Base-by-base conservation (phyloP, 352 stramenopile species). In the Phytophthora sp. region DNA sequence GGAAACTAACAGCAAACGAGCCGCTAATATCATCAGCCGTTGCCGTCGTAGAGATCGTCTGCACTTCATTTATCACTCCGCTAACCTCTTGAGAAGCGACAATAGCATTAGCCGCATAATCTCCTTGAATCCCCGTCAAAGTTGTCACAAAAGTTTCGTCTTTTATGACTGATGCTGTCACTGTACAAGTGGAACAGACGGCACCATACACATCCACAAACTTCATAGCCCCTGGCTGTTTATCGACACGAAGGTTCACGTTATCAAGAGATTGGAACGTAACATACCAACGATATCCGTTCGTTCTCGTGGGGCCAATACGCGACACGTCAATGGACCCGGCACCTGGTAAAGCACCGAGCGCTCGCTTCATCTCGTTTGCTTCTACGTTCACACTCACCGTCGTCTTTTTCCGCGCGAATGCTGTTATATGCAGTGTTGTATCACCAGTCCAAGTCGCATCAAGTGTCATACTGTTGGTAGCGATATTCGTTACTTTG, bases 1-100 rank as follows among this genome's bases (percentile, higher is more conserved):
- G 76, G 30, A 94, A 94, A n/a, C 89, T 90, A 6, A 92, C 45
- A 3, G 66, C 44, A 53, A 94, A 90, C 12, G 79, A 80, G 4
- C 86, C 86, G 7, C 64, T 63, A 12, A 94, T 68, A 21, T 90
- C 73, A 12, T 82, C 50, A 9, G 58, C 53, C 3, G 38, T 71
- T 29, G 82, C 76, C 8, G 42, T 58, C 0, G 71, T 80, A 8
- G 77, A 77, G 27, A 94, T 81, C 2, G 72, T 71, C 44, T 94
- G 86, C 15, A 92, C 72, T 75, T 94, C 86, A 26, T 77, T 47
- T 8, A 94, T 72, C 12, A 76, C 74, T 4, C 84, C 83, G 2
- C 80, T 69, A 27, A 92, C 75, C 31, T 92, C 81, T 46, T 70
- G 65, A 7, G 73, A 78, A 16, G 76, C 66, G 0, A 91, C 61